Conservation (phyloP, 768 basidiomycete species). For the Paxillus involutus region DNA sequence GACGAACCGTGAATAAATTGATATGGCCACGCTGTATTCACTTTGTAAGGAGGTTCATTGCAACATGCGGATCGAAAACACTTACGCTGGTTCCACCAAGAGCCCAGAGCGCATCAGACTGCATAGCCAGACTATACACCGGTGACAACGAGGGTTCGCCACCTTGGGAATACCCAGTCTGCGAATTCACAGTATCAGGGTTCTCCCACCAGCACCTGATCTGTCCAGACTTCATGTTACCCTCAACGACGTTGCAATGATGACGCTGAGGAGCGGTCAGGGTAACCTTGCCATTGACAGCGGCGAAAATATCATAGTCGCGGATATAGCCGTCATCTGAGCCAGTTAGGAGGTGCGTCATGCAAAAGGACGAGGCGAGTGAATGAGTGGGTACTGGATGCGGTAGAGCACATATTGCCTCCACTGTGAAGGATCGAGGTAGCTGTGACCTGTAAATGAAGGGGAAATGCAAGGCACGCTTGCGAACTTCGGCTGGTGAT, state of each 20-base stretch:
- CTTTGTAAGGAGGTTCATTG: slow-evolving; percentile 16
- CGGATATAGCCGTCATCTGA: slow-evolving; percentile 93
- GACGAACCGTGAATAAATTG: slow-evolving; percentile 90
- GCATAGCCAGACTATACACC: slow-evolving; percentile 89
- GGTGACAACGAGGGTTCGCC: slow-evolving; percentile 61
- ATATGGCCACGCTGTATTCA: slow-evolving; percentile 76
- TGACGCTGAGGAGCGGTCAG: slow-evolving; percentile 87
- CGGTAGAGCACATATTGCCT: slow-evolving; percentile 89
- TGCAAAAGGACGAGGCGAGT: slow-evolving; percentile 82
- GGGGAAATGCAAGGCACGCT: slow-evolving; percentile 39
- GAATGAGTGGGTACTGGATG: slow-evolving; percentile 87
- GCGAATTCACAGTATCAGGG: slow-evolving; percentile 24
- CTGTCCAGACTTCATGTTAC: slow-evolving; percentile 87
- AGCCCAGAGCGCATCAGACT: slow-evolving; percentile 92
- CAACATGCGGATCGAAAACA: slow-evolving; percentile 19
- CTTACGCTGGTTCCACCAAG: slow-evolving; percentile 85
- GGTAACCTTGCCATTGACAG: slow-evolving; percentile 84
- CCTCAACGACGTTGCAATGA: slow-evolving; percentile 89
- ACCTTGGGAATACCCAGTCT: slow-evolving; percentile 32
- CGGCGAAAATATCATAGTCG: slow-evolving; percentile 87
- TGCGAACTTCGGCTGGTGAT: slow-evolving; percentile 58
- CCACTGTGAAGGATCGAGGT: slow-evolving; percentile 77
- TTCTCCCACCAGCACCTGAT: slow-evolving; percentile 93
- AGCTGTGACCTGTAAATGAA: slow-evolving; percentile 24
- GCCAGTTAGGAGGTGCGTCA: slow-evolving; percentile 87